Evolutionary conservation across 2,329 filamentous ascomycete genomes (phyloP), one percentile per base, ranked within the genome.

Genomic region (Ceratocystis harringtonii): DNA sequence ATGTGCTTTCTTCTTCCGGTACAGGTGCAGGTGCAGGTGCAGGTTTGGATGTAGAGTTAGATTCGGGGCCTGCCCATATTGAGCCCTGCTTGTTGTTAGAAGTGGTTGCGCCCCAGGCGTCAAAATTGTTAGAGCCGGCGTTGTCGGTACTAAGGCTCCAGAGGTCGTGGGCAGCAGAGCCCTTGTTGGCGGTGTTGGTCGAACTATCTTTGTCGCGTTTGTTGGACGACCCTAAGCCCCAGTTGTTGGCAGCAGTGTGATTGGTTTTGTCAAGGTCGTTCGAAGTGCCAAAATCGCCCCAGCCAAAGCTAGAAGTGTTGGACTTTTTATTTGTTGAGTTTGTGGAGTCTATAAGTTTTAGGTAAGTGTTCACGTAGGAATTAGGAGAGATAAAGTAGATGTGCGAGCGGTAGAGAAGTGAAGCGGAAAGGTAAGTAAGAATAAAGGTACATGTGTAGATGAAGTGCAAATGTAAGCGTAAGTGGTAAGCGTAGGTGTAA

Each of bases 151-250:
- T 62, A 1, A 67, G 41, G 36, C 58, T 50, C 62, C 60, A 65
- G 41, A 63, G 48, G 15, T 67, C 62, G 36, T 69, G 70, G 61
- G 69, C 71, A 30, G 75, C 75, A 60, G 68, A 71, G 19, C 70
- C 70, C 61, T 74, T 72, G 63, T 72, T 73, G 48, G 69, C 62
- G 65, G 72, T 74, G 28, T 71, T 71, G 66, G 75, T 73, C 5
- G 6, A 32, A 71, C 71, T 71, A 64, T 69, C 65, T 61, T 71
- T 68, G 41, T 69, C 64, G 52, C 68, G 62, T 45, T 55, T 44
- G 32, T 41, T 19, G n/a, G 36, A 7, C 22, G n/a, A 55, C 19
- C 48, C 19, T 25, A 32, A 64, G 28, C 50, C 36, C 43, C 61
- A 45, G 41, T n/a, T 36, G 61, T 44, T 60, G 17, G 22, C 43